Evolutionary conservation across 371 early-diverging fungal genomes (phyloP).

Genomic region (Mortierella sp.): DNA sequence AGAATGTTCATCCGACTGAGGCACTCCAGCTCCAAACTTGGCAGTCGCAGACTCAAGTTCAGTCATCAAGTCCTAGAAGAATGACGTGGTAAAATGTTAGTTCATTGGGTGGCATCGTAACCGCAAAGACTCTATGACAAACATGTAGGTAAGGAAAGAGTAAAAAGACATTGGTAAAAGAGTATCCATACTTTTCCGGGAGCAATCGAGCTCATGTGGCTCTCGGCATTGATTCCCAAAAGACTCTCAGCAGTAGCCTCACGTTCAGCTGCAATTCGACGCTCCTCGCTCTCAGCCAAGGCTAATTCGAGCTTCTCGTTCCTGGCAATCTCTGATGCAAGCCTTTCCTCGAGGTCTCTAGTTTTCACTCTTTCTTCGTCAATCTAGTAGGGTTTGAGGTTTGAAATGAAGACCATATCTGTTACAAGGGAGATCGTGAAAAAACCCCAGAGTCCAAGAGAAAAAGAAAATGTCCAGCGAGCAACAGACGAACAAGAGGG

Average conservation of each 20-base stretch:
- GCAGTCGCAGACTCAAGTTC: slow-evolving; percentile 26
- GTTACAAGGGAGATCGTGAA: no score
- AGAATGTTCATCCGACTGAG: background rate
- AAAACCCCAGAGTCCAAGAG: no score
- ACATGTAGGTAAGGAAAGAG: no score
- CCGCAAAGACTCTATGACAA: background rate
- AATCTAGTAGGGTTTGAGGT: no score
- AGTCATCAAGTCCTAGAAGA: slow-evolving; percentile 25
- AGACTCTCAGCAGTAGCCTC: no score
- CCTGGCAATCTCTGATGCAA: slow-evolving; percentile 32
- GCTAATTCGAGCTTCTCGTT: slow-evolving; percentile 8
- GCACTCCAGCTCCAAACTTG: slow-evolving; percentile 19
- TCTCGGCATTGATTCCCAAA: no score
- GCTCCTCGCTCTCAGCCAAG: no score
- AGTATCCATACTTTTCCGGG: slow-evolving; percentile 15
- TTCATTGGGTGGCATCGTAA: background rate
- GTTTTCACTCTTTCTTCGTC: background rate
- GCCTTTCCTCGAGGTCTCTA: slow-evolving; percentile 15
- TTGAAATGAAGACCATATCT: no score
- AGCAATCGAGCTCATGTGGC: no score
- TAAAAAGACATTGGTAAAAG: background rate
- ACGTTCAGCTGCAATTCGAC: no score
- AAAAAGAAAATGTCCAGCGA: no score
- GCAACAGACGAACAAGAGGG: no score
- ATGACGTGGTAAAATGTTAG: background rate